Evolutionary conservation across 306 rosid genomes (phyloP).

Genomic region (barrel medic (Medicago truncatula)): DNA sequence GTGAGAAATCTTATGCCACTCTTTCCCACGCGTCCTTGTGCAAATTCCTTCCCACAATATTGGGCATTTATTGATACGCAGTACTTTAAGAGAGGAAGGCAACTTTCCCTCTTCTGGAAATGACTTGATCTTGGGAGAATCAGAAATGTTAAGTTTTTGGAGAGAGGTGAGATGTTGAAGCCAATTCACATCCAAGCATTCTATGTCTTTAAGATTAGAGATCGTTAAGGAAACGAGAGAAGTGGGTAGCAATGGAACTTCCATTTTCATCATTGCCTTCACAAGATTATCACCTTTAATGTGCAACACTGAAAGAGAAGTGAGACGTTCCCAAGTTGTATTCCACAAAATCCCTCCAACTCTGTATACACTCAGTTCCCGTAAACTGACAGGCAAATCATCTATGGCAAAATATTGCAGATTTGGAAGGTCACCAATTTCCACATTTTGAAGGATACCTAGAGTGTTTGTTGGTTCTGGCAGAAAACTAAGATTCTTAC

Average conservation of each 20-base stretch:
- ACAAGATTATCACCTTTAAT: too few species aligned
- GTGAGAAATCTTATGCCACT: neutral
- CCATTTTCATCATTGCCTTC: too few species aligned
- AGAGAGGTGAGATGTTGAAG: conserved; percentile 8
- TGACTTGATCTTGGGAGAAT: neutral
- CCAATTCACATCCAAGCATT: too few species aligned
- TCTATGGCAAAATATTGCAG: neutral
- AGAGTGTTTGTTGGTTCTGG: neutral
- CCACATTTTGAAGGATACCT: neutral
- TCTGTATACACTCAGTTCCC: neutral
- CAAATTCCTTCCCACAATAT: neutral
- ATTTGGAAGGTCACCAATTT: neutral
- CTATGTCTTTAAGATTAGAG: too few species aligned
- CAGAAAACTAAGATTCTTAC: neutral
- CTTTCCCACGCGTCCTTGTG: conserved; percentile 6
- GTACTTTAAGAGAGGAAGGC: neutral
- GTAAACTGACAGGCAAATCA: conserved; percentile 4
- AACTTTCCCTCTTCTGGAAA: neutral
- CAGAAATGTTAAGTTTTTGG: neutral
- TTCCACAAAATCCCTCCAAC: neutral
- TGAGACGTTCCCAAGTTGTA: neutral
- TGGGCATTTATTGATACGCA: neutral
- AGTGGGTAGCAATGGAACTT: too few species aligned
- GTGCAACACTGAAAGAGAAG: neutral
- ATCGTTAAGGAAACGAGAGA: too few species aligned